Base-by-base conservation (phyloP, 768 basidiomycete genomes). In the Tylopilus intermedius region DNA sequence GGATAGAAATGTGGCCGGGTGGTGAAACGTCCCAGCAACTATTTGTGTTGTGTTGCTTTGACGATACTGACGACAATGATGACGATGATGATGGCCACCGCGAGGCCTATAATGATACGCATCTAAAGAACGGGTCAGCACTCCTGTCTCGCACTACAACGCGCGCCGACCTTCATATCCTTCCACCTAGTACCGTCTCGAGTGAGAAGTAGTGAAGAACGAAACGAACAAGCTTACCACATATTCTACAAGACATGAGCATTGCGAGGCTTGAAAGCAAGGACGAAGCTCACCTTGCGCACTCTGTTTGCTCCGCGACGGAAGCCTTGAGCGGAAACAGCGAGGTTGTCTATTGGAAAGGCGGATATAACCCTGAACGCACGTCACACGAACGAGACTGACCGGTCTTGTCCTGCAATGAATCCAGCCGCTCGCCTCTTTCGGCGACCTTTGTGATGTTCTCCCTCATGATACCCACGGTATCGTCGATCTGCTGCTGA, bases 311-410 rank as follows among this genome's bases (percentile, higher is more conserved):
- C 96, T 59, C 96, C 94, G 58, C 93, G 81, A 57, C 94, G 86
- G 83, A 99, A 99, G 26, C 94, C 93, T 75, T 99, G 95, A n/a
- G 96, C 96, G 24, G 94, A 96, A 39, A 95, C 90, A 29, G 96
- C 95, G 51, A 99, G 82, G 67, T 88, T 96, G 73, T 99, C 96
- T 96, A 61, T 47, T 15, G 42, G 47, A 51, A 49, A 22, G 11
- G 21, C 47, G 30, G 1, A 38, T 46, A 37, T 21, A 13, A 24
- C 13, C 15, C 22, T 4, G 2, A 13, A 13, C 14, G 27, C 40
- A 15, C 6, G 10, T 14, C 18, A 46, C 26, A 32, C 44, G 38
- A 30, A 47, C 24, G n/a, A 41, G 18, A 78, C 87, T 61, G 60
- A 95, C 95, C 94, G 48, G 96, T 99, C 81, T 98, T 98, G 73